phyloP scores from a whole-genome alignment of 768 basidiomycete species.

The Xerocomus potaroensis region DNA sequence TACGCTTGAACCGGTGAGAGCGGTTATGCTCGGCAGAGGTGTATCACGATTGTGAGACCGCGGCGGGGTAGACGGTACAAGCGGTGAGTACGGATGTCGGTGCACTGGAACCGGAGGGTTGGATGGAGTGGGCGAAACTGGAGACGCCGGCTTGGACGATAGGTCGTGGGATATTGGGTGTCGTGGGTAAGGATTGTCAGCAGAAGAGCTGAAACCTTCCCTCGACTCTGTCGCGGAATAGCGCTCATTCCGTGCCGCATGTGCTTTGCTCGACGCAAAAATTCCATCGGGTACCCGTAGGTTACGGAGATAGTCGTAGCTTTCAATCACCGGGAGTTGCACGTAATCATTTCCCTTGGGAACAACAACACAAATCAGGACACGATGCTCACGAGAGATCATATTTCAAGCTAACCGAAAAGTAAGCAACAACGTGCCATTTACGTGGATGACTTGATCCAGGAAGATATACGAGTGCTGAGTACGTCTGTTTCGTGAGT shows the following conservation, averaged over 20 bases:
- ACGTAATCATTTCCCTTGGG: slow-evolving; percentile 65
- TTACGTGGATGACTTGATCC: slow-evolving; percentile 56
- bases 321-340: slow-evolving; percentile 66
- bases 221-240: slow-evolving; percentile 15
- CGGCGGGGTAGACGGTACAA: slow-evolving; percentile 1
- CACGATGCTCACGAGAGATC: too few relatives aligned
- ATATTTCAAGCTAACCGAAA: slow-evolving; percentile 52
- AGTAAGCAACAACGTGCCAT: slow-evolving; percentile 85
- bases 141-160: slow-evolving; percentile 8
- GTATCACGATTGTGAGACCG: slow-evolving; percentile 5
- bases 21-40: slow-evolving; percentile 23
- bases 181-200: slow-evolving; percentile 13
- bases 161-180: slow-evolving; percentile 11
- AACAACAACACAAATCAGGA: slow-evolving; percentile 9
- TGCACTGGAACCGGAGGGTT: slow-evolving; percentile 10
- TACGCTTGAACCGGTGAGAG: slow-evolving; percentile 8
- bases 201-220: slow-evolving; percentile 8
- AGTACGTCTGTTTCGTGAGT: slow-evolving; percentile 84
- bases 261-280: slow-evolving; percentile 67
- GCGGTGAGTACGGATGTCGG: slow-evolving; percentile 6
- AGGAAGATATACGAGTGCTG: slow-evolving; percentile 66
- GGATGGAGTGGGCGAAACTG: slow-evolving; percentile 16
- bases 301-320: slow-evolving; percentile 67
- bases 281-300: slow-evolving; percentile 66
- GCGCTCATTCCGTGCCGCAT: slow-evolving; percentile 28